Conservation (phyloP, 1,139 yeast species). For the Blastobotrys apis region DNA sequence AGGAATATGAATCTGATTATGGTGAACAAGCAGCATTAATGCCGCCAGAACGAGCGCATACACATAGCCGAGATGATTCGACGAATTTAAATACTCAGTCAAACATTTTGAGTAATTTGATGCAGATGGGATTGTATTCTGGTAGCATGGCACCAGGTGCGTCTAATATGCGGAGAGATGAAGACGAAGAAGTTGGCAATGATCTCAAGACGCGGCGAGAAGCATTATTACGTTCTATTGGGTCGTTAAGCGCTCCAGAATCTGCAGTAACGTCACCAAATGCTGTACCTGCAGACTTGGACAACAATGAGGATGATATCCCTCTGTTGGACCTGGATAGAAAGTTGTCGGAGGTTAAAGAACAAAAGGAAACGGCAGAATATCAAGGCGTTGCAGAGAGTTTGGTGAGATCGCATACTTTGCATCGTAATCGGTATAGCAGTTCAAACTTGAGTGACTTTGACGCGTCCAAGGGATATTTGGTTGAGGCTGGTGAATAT, state of each 20-base stretch:
- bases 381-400: conserved; percentile 25
- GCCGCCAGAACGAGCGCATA: conserved; percentile 1
- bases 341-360: conserved; percentile 19
- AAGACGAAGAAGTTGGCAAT: conserved; percentile 9
- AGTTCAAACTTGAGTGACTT: neutral
- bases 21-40: conserved; percentile 2
- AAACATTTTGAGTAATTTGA: conserved; percentile 12
- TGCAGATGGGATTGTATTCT: conserved; percentile 27
- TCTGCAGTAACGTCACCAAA: conserved; percentile 1
- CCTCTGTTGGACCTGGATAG: conserved; percentile 27
- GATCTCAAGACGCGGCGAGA: conserved; percentile 15
- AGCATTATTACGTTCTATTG: conserved; percentile 8
- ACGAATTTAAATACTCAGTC: conserved; percentile 4
- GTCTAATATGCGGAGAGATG: conserved; percentile 7
- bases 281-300: neutral
- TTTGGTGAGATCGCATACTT: conserved; percentile 27
- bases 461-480: conserved; percentile 9
- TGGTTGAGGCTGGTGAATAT: conserved; percentile 5
- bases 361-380: conserved; percentile 19
- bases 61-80: neutral
- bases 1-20: conserved; percentile 2
- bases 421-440: conserved; percentile 1
- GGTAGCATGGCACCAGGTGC: conserved; percentile 35
- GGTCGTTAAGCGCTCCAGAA: conserved; percentile 6
- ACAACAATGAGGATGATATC: conserved; percentile 19